Evolutionary conservation across 2,329 filamentous ascomycete genomes (phyloP).

Genomic region (Xylariomycetidae sp.): DNA sequence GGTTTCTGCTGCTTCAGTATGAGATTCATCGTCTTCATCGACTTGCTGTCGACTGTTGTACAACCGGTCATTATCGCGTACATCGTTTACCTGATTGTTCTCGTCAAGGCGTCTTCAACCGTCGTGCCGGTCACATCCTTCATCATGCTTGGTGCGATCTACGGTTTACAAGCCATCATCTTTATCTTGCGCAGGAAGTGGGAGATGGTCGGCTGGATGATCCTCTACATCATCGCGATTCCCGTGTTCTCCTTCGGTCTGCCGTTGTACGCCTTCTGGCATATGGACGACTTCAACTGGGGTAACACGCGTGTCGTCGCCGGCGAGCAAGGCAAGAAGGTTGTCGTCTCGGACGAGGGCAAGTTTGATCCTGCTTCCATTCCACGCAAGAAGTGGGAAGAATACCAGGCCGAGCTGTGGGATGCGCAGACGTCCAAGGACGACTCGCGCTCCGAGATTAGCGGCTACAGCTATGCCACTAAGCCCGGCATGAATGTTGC

Average conservation of each 20-base stretch:
- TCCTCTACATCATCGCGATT: constrained; percentile 86
- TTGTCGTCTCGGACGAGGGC: constrained; percentile 92
- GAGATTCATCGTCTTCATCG: constrained; percentile 94
- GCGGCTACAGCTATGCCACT: constrained; percentile 91
- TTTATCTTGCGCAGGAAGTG: constrained; percentile 95
- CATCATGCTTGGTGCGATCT: constrained; percentile 87
- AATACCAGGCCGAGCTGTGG: constrained; percentile 97
- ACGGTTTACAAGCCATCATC: constrained; percentile 93
- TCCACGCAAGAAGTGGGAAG: constrained; percentile 98
- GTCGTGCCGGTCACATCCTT: constrained; percentile 80
- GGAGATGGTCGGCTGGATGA: constrained; percentile 99
- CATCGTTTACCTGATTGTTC: constrained; percentile 80
- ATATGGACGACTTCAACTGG: constrained; percentile 99
- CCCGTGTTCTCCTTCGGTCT: constrained; percentile 88
- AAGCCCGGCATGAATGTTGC: constrained; percentile 57
- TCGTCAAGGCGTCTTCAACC: constrained; percentile 54
- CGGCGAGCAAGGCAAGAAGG: constrained; percentile 85
- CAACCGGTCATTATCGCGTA: constrained; percentile 90
- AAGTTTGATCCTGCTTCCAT: constrained; percentile 93
- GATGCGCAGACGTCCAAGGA: constrained; percentile 81
- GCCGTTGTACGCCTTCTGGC: constrained; percentile 94
- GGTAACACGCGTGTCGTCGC: constrained; percentile 97
- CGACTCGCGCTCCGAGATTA: constrained; percentile 79
- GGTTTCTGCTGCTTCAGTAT: constrained; percentile 99
- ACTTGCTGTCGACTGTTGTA: constrained; percentile 84